Percentiles rank a stretch among this genome's conserved stretches.
Evolutionary conservation across 2,329 filamentous ascomycete genomes (phyloP).

Genomic region (Penicillium sp.): DNA sequence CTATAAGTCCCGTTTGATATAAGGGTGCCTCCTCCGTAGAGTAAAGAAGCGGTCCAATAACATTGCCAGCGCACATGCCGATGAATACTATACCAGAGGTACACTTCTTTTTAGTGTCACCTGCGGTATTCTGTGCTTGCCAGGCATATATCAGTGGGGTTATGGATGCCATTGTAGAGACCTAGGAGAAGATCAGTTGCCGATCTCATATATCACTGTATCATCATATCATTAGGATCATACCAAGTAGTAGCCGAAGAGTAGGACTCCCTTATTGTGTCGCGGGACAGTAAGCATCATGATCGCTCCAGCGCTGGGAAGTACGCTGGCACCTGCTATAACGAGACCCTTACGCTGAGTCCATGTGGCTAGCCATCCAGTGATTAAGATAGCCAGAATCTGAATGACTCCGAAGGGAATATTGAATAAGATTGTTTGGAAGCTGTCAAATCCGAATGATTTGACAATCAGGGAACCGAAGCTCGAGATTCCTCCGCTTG

Average conservation of each 20-base stretch:
- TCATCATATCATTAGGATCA: not conserved
- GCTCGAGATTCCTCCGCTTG: constrained; percentile 39
- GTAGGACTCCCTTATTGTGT: constrained; percentile 48
- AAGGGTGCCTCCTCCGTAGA: constrained; percentile 34
- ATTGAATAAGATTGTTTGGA: constrained; percentile 44
- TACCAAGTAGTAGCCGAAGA: constrained; percentile 54
- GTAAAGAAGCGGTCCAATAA: constrained; percentile 38
- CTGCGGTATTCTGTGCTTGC: constrained; percentile 39
- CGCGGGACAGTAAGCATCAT: constrained; percentile 51
- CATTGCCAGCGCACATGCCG: constrained; percentile 39
- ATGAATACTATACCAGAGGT: constrained; percentile 37
- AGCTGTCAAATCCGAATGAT: constrained; percentile 42
- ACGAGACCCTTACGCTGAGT: constrained; percentile 47
- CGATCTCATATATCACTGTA: not conserved
- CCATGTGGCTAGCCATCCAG: constrained; percentile 42
- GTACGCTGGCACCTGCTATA: constrained; percentile 39
- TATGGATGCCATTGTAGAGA: constrained; percentile 34
- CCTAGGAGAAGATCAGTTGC: constrained; percentile 6
- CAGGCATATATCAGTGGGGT: constrained; percentile 39
- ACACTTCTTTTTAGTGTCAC: constrained; percentile 39
- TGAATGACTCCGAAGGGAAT: constrained; percentile 43
- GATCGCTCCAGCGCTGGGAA: constrained; percentile 45
- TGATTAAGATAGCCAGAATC: constrained; percentile 34
- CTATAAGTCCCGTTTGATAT: constrained; percentile 35
- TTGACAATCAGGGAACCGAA: constrained; percentile 45